Percentiles rank a stretch among this genome's conserved stretches.
Evolutionary conservation across 1,284 basidiomycete species (phyloP).

Genomic region (Ceratobasidium sp.): DNA sequence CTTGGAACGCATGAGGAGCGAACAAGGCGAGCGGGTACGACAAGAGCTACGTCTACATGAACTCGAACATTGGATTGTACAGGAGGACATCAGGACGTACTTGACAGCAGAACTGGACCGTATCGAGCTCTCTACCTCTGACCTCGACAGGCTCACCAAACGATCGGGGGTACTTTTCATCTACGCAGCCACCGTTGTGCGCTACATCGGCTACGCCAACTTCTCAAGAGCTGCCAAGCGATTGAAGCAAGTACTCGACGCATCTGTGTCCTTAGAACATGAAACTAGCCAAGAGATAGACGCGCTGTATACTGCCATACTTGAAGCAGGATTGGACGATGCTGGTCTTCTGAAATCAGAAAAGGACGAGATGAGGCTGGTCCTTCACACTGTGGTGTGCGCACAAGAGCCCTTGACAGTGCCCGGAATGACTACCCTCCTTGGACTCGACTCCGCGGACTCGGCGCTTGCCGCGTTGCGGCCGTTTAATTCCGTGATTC

Average conservation of each 20-base stretch:
- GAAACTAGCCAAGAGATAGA: neutral
- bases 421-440: no score
- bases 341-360: neutral
- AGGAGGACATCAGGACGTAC: neutral
- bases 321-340: neutral
- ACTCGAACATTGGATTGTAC: neutral
- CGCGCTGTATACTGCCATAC: neutral
- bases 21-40: neutral
- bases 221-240: neutral
- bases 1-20: neutral
- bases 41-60: neutral
- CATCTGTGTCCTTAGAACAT: no score
- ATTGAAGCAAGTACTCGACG: neutral
- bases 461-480: no score
- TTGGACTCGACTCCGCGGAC: no score
- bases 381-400: neutral
- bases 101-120: neutral
- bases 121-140: neutral
- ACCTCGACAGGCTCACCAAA: neutral
- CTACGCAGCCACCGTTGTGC: neutral
- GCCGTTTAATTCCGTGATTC: neutral
- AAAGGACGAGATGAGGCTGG: neutral
- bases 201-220: no score
- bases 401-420: slow-evolving; percentile 14
- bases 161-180: neutral